Conservation (phyloP, 1,284 basidiomycete genomes). For the Puccinia triticina region DNA sequence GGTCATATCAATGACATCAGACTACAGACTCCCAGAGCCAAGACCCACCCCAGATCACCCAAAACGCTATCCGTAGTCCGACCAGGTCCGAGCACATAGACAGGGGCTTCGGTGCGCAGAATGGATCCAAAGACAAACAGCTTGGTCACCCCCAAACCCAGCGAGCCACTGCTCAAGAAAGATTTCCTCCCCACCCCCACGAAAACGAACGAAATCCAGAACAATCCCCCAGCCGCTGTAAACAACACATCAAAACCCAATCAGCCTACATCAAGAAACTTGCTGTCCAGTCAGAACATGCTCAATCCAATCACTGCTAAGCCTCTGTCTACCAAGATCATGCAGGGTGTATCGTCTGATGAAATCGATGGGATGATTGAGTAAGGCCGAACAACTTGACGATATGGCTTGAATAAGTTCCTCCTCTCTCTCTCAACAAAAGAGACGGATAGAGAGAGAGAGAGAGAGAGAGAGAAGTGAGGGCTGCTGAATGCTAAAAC, state of each 20-base stretch:
- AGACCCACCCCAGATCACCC: too few relatives aligned
- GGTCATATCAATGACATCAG: too few relatives aligned
- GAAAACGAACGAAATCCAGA: neutral
- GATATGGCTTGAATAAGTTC: neutral
- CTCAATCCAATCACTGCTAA: neutral
- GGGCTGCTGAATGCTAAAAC: neutral
- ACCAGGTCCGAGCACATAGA: too few relatives aligned
- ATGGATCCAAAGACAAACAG: neutral
- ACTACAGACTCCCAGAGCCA: too few relatives aligned
- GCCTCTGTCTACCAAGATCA: constrained; percentile 7
- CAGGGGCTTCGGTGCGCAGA: too few relatives aligned
- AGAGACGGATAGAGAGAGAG: neutral
- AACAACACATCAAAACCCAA: neutral
- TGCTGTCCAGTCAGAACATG: neutral
- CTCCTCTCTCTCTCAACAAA: neutral
- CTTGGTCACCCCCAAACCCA: neutral
- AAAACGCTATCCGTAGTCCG: too few relatives aligned
- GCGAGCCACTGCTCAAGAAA: constrained; percentile 5
- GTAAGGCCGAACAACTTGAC: neutral
- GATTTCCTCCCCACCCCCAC: constrained; percentile 11
- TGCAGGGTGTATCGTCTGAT: constrained; percentile 17
- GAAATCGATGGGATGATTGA: constrained; percentile 30
- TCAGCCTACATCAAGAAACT: neutral
- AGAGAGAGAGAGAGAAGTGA: neutral
- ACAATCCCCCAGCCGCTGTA: neutral